phyloP scores from a whole-genome alignment of 331 rosid genomes.

The Stylosanthes scabra region DNA sequence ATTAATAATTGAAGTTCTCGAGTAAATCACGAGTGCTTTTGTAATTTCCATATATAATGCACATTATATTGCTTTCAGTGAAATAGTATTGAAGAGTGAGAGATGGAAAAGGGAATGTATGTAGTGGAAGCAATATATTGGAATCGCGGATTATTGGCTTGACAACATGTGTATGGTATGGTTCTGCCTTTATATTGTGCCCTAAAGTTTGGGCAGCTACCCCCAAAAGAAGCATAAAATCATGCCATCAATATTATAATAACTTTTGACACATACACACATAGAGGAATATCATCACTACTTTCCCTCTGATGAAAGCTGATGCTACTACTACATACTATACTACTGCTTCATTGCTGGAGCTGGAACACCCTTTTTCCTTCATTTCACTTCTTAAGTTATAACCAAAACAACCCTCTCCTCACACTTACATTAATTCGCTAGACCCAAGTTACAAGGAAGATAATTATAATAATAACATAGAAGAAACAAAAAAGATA shows the following conservation, averaged over 20 bases:
- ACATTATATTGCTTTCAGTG: not conserved
- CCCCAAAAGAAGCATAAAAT: slow-evolving; percentile 45
- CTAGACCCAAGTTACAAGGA: slow-evolving; percentile 39
- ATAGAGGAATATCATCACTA: slow-evolving; percentile 2
- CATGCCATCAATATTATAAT: slow-evolving; percentile 35
- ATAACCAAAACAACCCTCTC: not conserved
- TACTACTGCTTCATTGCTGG: no score
- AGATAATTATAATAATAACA: not conserved
- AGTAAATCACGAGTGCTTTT: no score
- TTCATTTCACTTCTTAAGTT: not conserved
- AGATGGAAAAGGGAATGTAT: slow-evolving; percentile 39
- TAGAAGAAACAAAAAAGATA: not conserved
- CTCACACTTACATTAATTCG: slow-evolving; percentile 12
- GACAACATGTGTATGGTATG: slow-evolving; percentile 28
- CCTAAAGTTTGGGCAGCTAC: slow-evolving; percentile 49
- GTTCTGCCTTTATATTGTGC: slow-evolving; percentile 46
- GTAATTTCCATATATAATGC: not conserved
- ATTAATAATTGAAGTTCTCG: no score
- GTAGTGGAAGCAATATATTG: slow-evolving; percentile 49
- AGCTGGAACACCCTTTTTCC: slow-evolving; percentile 1
- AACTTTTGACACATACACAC: slow-evolving; percentile 27
- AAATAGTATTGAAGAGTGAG: no score
- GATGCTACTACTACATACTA: no score
- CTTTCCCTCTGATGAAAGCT: slow-evolving; percentile 37
- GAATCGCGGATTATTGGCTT: slow-evolving; percentile 44